Evolutionary conservation across 2,329 filamentous ascomycete species (phyloP).

Genomic region (Colletotrichum tanaceti): DNA sequence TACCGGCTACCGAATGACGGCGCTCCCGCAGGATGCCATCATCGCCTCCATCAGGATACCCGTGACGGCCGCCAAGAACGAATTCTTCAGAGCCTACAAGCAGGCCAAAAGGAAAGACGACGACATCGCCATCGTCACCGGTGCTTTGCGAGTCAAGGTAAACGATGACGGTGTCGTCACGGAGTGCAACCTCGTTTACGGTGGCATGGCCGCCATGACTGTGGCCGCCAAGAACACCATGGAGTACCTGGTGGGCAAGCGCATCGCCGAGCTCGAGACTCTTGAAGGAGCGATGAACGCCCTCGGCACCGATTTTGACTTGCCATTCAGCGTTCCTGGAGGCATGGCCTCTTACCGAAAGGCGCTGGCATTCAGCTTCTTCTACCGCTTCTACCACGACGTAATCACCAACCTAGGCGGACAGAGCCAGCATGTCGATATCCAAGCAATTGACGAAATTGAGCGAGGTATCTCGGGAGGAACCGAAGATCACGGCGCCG

Average conservation of each 20-base stretch:
- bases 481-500: conserved; percentile 79
- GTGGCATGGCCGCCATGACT: conserved; percentile 93
- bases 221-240: conserved; percentile 85
- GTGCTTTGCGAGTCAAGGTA: conserved; percentile 80
- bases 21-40: conserved; percentile 82
- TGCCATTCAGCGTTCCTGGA: conserved; percentile 90
- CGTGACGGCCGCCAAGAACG: conserved; percentile 76
- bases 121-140: conserved; percentile 97
- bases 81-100: conserved; percentile 92
- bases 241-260: conserved; percentile 79
- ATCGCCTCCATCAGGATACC: conserved; percentile 91
- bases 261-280: conserved; percentile 82
- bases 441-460: conserved; percentile 83
- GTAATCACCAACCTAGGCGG: conserved; percentile 73
- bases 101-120: conserved; percentile 98
- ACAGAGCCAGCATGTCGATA: conserved; percentile 65
- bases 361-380: conserved; percentile 90
- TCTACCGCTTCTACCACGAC: conserved; percentile 97
- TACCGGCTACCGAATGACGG: conserved; percentile 88
- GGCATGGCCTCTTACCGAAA: conserved; percentile 98
- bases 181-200: conserved; percentile 85
- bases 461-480: conserved; percentile 86
- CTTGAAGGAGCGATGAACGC: conserved; percentile 91
- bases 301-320: conserved; percentile 88
- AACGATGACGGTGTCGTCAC: conserved; percentile 76